A percentile compares a stretch with the other conserved stretches of the same genome.
These are phyloP conservation scores for Pyrenochaeta sp. DNA, from an alignment of 2,329 filamentous ascomycete genomes.

Conservation along the genomic window DNA sequence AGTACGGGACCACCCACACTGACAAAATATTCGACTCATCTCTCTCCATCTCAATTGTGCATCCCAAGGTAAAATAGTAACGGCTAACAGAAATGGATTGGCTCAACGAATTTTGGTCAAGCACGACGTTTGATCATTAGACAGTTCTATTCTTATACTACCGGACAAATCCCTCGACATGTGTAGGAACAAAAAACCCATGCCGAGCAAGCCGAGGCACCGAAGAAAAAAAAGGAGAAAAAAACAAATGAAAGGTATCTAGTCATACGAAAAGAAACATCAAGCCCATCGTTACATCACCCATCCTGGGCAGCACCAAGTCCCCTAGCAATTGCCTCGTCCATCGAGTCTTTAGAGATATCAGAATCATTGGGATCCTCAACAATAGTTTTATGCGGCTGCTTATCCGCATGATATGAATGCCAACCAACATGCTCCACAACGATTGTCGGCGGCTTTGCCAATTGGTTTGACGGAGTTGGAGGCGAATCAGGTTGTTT, in stretches of 20 bases:
- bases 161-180: neutral
- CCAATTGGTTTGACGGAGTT: too few species aligned
- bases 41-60: too few species aligned
- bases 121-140: conserved; percentile 6
- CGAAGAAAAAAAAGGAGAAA: neutral
- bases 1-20: neutral
- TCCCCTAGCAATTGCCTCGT: too few species aligned
- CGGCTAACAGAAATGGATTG: neutral
- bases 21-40: too few species aligned
- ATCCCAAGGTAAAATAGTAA: too few species aligned
- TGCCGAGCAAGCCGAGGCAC: neutral
- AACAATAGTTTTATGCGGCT: too few species aligned
- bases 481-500: too few species aligned
- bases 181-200: neutral
- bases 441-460: too few species aligned
- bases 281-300: neutral
- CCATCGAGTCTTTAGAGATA: too few species aligned
- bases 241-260: conserved; percentile 1
- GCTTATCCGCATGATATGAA: too few species aligned
- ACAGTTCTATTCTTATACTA: conserved; percentile 10
- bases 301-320: neutral
- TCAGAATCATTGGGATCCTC: too few species aligned
- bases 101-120: neutral
- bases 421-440: too few species aligned
- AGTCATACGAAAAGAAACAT: conserved; percentile 2